Evolutionary conservation across 2,329 filamentous ascomycete genomes (phyloP).

Genomic region (Aspergillus clavatus): DNA sequence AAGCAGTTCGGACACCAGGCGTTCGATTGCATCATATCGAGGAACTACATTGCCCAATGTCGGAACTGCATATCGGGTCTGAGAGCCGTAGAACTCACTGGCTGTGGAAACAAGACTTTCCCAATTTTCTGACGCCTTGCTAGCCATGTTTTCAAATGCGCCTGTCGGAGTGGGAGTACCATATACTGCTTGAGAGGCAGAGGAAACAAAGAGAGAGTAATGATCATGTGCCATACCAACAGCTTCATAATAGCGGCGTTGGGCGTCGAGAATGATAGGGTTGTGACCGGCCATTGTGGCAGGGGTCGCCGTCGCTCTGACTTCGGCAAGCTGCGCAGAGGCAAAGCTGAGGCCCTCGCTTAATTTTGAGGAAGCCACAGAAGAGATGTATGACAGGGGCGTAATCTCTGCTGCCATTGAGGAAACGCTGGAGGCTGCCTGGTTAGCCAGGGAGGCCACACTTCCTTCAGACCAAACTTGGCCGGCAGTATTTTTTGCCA

Average conservation of each 20-base stretch:
- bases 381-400: conserved; percentile 54
- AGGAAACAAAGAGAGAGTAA: conserved; percentile 69
- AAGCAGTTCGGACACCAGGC: conserved; percentile 70
- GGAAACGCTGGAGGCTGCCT: conserved; percentile 50
- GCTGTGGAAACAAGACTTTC: conserved; percentile 59
- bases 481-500: conserved; percentile 53
- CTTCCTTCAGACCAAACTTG: conserved; percentile 50
- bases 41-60: conserved; percentile 57
- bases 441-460: conserved; percentile 50
- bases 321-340: conserved; percentile 64
- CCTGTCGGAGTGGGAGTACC: conserved; percentile 52
- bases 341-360: conserved; percentile 66
- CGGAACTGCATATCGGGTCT: conserved; percentile 58
- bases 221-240: conserved; percentile 72
- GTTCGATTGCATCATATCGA: conserved; percentile 66
- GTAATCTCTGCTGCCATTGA: conserved; percentile 42
- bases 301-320: conserved; percentile 61
- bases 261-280: conserved; percentile 53
- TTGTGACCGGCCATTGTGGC: conserved; percentile 56
- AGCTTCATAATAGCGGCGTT: conserved; percentile 71
- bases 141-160: conserved; percentile 45
- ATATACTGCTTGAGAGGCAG: conserved; percentile 66
- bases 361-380: conserved; percentile 65
- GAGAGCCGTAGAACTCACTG: conserved; percentile 66
- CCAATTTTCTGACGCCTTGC: conserved; percentile 59